Evolutionary conservation across 2,329 filamentous ascomycete species (phyloP).

Genomic region (Calonectria pauciramosa): DNA sequence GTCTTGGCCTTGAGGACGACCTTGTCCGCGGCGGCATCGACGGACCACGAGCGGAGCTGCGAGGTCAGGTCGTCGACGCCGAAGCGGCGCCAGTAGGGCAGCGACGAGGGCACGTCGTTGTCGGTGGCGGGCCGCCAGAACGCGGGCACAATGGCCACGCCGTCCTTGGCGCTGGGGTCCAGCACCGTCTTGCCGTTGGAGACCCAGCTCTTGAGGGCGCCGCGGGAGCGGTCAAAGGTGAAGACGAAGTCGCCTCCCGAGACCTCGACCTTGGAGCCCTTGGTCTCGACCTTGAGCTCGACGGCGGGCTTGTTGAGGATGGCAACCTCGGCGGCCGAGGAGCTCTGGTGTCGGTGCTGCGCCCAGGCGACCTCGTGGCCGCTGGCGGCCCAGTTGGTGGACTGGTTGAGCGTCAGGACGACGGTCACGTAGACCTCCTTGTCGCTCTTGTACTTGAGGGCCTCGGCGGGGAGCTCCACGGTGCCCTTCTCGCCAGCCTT

Average conservation of each 20-base stretch:
- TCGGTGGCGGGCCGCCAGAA: conserved; percentile 77
- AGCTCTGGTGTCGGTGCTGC: conserved; percentile 57
- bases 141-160: conserved; percentile 57
- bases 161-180: conserved; percentile 50
- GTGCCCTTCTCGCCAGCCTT: conserved; percentile 53
- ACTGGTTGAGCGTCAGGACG: conserved; percentile 57
- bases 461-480: conserved; percentile 49
- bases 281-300: conserved; percentile 38
- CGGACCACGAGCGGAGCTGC: conserved; percentile 59
- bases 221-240: conserved; percentile 60
- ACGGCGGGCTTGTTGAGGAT: conserved; percentile 32
- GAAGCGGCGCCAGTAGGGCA: conserved; percentile 70
- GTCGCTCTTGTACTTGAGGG: conserved; percentile 45
- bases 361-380: conserved; percentile 70
- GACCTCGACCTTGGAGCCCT: conserved; percentile 22
- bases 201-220: conserved; percentile 59
- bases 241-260: conserved; percentile 52
- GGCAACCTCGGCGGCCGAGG: neutral
- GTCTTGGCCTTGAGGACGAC: conserved; percentile 67
- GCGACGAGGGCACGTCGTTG: conserved; percentile 70
- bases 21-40: conserved; percentile 55
- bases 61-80: conserved; percentile 62
- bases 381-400: conserved; percentile 63
- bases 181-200: conserved; percentile 52
- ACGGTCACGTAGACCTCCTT: conserved; percentile 62